Evolutionary conservation across 164 flowering plant species (phyloP).

Genomic region (Buxus sempervirens): DNA sequence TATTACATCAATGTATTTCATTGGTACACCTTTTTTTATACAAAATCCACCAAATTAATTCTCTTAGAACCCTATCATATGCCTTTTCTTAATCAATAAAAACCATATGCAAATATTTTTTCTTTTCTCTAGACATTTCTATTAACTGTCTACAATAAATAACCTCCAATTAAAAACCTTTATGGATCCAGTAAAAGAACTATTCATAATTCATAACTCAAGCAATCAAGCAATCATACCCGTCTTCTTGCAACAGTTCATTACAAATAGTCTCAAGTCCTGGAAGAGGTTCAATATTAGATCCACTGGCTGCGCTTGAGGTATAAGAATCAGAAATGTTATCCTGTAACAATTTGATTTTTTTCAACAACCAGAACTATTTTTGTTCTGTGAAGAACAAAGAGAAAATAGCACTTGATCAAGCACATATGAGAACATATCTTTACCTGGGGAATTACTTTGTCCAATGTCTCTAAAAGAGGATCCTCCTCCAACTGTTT

Average conservation of each 20-base stretch:
- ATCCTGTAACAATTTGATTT: slow-evolving; percentile 34
- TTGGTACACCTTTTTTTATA: too few species aligned
- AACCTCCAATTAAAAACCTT: not conserved
- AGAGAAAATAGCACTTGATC: slow-evolving; percentile 2
- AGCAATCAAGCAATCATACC: slow-evolving; percentile 46
- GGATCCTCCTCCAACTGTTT: slow-evolving; percentile 94
- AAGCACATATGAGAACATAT: slow-evolving; percentile 6
- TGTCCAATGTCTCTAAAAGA: slow-evolving; percentile 79
- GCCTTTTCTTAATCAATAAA: too few species aligned
- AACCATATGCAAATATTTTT: too few species aligned
- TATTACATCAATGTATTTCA: too few species aligned
- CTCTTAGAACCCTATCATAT: too few species aligned
- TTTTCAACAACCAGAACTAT: not conserved
- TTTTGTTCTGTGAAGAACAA: not conserved
- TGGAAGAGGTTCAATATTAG: slow-evolving; percentile 69
- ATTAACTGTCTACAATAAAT: too few species aligned
- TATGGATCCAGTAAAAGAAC: not conserved
- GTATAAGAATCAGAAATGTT: slow-evolving; percentile 26
- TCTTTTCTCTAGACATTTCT: too few species aligned
- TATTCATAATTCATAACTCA: not conserved
- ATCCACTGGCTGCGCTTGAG: slow-evolving; percentile 13
- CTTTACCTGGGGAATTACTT: slow-evolving; percentile 93
- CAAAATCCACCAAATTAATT: too few species aligned
- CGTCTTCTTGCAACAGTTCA: slow-evolving; percentile 77
- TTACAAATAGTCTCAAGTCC: slow-evolving; percentile 73